Conservation (phyloP, 2,329 filamentous ascomycete species). For the Trichoderma cornu-damae region DNA sequence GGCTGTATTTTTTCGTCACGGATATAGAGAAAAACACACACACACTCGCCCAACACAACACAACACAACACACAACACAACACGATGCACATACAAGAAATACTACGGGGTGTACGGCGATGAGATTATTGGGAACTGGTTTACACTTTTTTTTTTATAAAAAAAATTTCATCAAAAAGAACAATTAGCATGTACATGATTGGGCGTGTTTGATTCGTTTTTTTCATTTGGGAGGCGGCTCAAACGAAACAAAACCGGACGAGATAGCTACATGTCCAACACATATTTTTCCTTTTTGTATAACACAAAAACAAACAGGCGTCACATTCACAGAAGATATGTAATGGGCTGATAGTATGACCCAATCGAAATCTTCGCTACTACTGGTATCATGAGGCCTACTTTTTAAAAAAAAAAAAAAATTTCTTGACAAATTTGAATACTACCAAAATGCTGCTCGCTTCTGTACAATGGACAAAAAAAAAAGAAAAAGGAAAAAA, state of each 20-base stretch:
- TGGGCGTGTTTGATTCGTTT: slow-evolving; percentile 9
- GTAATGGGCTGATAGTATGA: background rate
- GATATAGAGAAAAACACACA: slow-evolving; percentile 5
- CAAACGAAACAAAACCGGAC: background rate
- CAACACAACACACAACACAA: too few species aligned
- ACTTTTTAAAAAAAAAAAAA: too few species aligned
- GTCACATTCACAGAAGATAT: background rate
- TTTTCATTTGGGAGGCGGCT: slow-evolving; percentile 4
- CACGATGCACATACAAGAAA: background rate
- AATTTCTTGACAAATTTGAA: background rate
- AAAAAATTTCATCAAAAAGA: too few species aligned
- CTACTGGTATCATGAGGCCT: background rate
- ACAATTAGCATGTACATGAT: slow-evolving; percentile 14
- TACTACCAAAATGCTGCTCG: background rate
- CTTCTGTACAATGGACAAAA: background rate
- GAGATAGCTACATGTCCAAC: background rate
- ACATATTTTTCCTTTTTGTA: background rate
- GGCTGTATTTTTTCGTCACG: background rate
- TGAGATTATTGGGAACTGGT: background rate
- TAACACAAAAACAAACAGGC: background rate
- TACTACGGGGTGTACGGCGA: background rate
- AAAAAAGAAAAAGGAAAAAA: background rate
- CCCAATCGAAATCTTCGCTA: background rate
- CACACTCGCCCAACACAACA: too few species aligned
- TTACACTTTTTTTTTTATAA: background rate